These are phyloP conservation scores for Dothistroma pini DNA, from an alignment of 2,329 filamentous ascomycete genomes.

Conservation along the genomic window DNA sequence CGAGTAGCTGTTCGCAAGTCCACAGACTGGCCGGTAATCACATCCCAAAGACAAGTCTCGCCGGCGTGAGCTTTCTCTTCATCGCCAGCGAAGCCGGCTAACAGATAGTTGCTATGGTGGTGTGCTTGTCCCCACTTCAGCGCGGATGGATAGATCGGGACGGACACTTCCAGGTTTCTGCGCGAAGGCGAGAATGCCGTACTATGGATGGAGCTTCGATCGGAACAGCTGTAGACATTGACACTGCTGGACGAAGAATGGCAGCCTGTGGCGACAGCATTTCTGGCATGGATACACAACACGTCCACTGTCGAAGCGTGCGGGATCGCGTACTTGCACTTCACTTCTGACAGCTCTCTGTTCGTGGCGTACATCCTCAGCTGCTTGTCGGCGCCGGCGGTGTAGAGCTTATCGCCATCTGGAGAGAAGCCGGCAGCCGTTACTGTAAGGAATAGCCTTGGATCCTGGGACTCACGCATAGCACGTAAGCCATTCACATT, in stretches of 20 bases:
- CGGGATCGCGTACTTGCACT: constrained; percentile 29
- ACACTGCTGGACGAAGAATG: constrained; percentile 20
- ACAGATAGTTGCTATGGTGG: constrained; percentile 42
- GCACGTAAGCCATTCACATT: constrained; percentile 43
- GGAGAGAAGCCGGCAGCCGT: constrained; percentile 52
- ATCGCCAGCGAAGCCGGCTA: constrained; percentile 52
- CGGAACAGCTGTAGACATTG: constrained; percentile 20
- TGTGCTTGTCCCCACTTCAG: constrained; percentile 47
- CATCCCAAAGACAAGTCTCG: constrained; percentile 54
- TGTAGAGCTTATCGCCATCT: constrained; percentile 28
- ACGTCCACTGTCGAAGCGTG: constrained; percentile 52
- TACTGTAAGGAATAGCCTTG: constrained; percentile 55
- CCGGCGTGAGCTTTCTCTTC: constrained; percentile 44
- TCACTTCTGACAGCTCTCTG: constrained; percentile 10
- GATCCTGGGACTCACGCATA: constrained; percentile 49
- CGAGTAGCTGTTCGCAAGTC: constrained; percentile 47
- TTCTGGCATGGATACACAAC: constrained; percentile 38
- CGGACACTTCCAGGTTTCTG: constrained; percentile 25
- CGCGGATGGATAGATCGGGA: constrained; percentile 41
- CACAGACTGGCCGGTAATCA: constrained; percentile 41
- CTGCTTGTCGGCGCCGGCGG: constrained; percentile 53
- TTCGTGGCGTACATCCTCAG: constrained; percentile 39
- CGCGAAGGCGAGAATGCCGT: constrained; percentile 21
- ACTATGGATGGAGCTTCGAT: background rate
- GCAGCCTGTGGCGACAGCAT: constrained; percentile 22